Evolutionary conservation across 2,329 filamentous ascomycete species (phyloP).

Genomic region (Venturia effusa): DNA sequence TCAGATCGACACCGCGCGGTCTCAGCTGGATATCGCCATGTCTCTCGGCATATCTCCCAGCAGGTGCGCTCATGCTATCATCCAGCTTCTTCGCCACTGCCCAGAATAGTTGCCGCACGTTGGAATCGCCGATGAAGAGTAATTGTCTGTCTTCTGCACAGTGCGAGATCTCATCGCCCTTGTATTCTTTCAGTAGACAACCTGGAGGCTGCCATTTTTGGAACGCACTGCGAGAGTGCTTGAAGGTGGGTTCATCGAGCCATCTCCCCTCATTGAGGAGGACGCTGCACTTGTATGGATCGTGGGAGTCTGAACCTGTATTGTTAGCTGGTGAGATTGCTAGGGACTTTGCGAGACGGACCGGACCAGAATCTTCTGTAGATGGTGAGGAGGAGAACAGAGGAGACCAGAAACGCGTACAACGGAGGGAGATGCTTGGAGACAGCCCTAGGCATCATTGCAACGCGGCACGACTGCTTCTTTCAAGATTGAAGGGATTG

Average conservation of each 20-base stretch:
- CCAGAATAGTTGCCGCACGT: constrained; percentile 50
- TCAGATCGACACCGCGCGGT: constrained; percentile 35
- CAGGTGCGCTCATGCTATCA: constrained; percentile 25
- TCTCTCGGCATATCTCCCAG: constrained; percentile 28
- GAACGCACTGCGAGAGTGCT: constrained; percentile 23
- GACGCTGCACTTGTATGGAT: constrained; percentile 44
- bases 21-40: constrained; percentile 36
- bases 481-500: not conserved
- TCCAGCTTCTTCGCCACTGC: constrained; percentile 41
- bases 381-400: not conserved
- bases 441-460: not conserved
- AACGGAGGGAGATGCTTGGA: not conserved
- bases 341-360: not conserved
- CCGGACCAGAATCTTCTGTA: not conserved
- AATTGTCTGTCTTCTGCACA: constrained; percentile 44
- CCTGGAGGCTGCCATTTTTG: constrained; percentile 48
- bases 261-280: constrained; percentile 43
- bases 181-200: constrained; percentile 49
- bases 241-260: constrained; percentile 29
- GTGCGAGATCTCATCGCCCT: constrained; percentile 36
- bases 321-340: not conserved
- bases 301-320: constrained; percentile 17
- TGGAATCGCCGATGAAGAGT: constrained; percentile 52
- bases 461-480: not conserved
- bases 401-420: not conserved